These are phyloP conservation scores for Cadophora sp. DNA, from an alignment of 2,329 filamentous ascomycete genomes.

Conservation along the genomic window DNA sequence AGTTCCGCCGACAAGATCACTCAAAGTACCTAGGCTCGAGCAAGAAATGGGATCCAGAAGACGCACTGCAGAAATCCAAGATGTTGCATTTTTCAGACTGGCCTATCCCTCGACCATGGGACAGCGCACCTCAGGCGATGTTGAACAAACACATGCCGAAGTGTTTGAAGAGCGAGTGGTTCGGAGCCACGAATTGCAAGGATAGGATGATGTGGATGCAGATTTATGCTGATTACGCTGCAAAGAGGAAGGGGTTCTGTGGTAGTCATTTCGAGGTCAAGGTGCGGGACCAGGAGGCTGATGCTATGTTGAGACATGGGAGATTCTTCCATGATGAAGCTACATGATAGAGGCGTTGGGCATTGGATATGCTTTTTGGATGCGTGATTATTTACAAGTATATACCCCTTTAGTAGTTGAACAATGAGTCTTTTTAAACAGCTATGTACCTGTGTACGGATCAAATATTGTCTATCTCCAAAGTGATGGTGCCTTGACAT, in stretches of 20 bases:
- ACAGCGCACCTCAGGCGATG: conserved; percentile 35
- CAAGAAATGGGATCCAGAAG: conserved; percentile 60
- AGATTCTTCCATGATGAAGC: conserved; percentile 35
- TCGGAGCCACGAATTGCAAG: conserved; percentile 41
- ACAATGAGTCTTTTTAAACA: not conserved
- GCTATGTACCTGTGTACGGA: not conserved
- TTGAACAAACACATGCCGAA: conserved; percentile 42
- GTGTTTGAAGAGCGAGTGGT: conserved; percentile 39
- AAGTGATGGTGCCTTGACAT: too few species aligned
- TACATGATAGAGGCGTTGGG: conserved; percentile 5
- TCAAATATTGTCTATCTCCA: too few species aligned
- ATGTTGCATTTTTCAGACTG: conserved; percentile 67
- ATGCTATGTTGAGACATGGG: conserved; percentile 30
- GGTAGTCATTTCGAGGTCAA: conserved; percentile 39
- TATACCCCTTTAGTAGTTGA: conserved; percentile 11
- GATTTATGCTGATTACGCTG: conserved; percentile 38
- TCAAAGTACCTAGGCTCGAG: conserved; percentile 55
- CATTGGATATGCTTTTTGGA: not conserved
- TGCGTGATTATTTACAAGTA: not conserved
- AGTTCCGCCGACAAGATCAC: conserved; percentile 61
- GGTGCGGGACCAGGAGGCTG: conserved; percentile 30
- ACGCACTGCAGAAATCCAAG: conserved; percentile 57
- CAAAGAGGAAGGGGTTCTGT: conserved; percentile 38
- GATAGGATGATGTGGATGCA: conserved; percentile 39
- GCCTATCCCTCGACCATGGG: conserved; percentile 66